A percentile compares a stretch with the other conserved stretches of the same genome.
Conservation (phyloP, 805 yeast species). For the Cyberlindnera maclurae region DNA sequence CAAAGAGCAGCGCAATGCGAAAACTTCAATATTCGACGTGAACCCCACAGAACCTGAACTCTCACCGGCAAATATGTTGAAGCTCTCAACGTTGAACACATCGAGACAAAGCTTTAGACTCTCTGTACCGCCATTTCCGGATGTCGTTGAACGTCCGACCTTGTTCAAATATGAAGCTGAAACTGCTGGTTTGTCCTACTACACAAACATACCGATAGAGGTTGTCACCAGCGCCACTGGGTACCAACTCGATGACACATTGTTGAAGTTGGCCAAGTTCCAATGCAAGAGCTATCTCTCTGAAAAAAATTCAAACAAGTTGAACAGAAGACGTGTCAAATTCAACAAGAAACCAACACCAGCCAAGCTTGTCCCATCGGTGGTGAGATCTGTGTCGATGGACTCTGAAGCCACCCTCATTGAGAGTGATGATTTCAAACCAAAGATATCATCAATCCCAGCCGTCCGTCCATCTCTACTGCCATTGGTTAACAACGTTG, state of each 20-base stretch:
- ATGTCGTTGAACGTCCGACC: slow-evolving; percentile 48
- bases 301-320: slow-evolving; percentile 11
- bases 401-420: slow-evolving; percentile 18
- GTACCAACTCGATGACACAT: slow-evolving; percentile 13
- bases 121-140: slow-evolving; percentile 49
- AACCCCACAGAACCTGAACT: slow-evolving; percentile 56
- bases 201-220: slow-evolving; percentile 21
- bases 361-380: neutral
- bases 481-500: neutral
- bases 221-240: slow-evolving; percentile 9
- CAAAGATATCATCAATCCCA: neutral
- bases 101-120: slow-evolving; percentile 80
- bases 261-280: slow-evolving; percentile 19
- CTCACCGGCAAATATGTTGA: slow-evolving; percentile 58
- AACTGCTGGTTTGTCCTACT: slow-evolving; percentile 4
- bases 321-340: slow-evolving; percentile 18
- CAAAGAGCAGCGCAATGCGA: slow-evolving; percentile 14
- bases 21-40: slow-evolving; percentile 40
- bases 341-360: slow-evolving; percentile 9
- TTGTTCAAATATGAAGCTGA: slow-evolving; percentile 18
- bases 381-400: slow-evolving; percentile 13
- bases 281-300: slow-evolving; percentile 20
- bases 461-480: neutral
- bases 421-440: slow-evolving; percentile 5
- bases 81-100: slow-evolving; percentile 59